These are phyloP conservation scores for Chytriomyces hyalinus DNA, from an alignment of 192 early-diverging fungal genomes.

Conservation along the genomic window DNA sequence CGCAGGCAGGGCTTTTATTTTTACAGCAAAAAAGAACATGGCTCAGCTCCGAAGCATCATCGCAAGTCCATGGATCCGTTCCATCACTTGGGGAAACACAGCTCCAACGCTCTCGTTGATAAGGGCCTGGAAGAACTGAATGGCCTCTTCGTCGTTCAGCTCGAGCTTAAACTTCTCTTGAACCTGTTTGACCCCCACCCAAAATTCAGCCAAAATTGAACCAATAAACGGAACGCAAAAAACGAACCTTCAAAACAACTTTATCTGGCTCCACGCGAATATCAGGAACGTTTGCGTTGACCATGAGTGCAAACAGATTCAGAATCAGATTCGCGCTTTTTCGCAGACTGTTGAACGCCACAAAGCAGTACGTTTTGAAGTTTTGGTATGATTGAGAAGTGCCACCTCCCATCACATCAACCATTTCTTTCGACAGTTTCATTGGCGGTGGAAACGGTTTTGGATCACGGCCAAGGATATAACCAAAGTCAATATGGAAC, in stretches of 20 bases:
- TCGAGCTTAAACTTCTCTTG: constrained; percentile 96
- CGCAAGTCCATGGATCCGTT: constrained; percentile 96
- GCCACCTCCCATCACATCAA: constrained; percentile 98
- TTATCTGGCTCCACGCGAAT: constrained; percentile 98
- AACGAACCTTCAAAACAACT: constrained; percentile 84
- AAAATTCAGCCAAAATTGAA: background rate
- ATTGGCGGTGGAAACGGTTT: constrained; percentile 99
- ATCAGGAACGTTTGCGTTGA: constrained; percentile 94
- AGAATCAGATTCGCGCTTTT: constrained; percentile 95
- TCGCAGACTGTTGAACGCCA: constrained; percentile 91
- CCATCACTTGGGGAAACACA: constrained; percentile 97
- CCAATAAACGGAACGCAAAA: background rate
- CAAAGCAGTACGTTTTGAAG: constrained; percentile 93
- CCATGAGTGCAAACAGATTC: constrained; percentile 97
- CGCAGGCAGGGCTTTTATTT: background rate
- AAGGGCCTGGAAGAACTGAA: constrained; percentile 88
- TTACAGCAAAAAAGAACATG: background rate
- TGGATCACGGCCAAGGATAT: constrained; percentile 97
- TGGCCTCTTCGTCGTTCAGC: constrained; percentile 88
- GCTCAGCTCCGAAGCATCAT: constrained; percentile 59
- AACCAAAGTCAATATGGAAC: constrained; percentile 99
- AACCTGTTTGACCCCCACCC: constrained; percentile 59
- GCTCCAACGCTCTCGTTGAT: constrained; percentile 95
- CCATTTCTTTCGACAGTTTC: constrained; percentile 99
- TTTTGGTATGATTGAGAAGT: constrained; percentile 85